A percentile compares a stretch with the other conserved stretches of the same genome.
Evolutionary conservation across 495 filamentous ascomycete species (phyloP).

Genomic region (Tuber calosporum): DNA sequence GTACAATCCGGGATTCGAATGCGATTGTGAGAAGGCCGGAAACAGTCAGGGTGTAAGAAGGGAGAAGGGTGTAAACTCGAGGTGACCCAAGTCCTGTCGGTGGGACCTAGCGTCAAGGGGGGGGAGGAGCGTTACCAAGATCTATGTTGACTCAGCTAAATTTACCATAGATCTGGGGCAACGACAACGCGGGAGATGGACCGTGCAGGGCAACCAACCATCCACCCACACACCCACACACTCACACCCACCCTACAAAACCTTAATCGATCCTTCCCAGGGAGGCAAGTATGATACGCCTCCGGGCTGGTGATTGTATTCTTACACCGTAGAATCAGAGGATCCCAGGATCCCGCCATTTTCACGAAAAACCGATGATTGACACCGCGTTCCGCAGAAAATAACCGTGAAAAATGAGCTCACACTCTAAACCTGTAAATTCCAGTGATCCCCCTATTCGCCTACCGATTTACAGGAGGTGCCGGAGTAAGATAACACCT

Average conservation of each 20-base stretch:
- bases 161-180: neutral
- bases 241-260: neutral
- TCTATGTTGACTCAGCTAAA: neutral
- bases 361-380: neutral
- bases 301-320: neutral
- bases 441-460: neutral
- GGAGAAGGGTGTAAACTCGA: neutral
- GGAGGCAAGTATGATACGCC: neutral
- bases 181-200: neutral
- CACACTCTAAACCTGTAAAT: neutral
- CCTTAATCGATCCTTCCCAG: neutral
- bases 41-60: neutral
- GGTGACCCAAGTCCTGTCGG: neutral
- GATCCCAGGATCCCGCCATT: neutral
- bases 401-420: neutral
- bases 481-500: neutral
- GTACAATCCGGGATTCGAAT: neutral
- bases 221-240: neutral
- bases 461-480: neutral
- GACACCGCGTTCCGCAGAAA: neutral
- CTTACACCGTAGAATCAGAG: neutral
- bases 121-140: neutral
- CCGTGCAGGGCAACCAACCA: conserved; percentile 1
- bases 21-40: neutral
- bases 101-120: neutral